phyloP scores from a whole-genome alignment of 208 protist genomes.

The Entamoeba invadens region DNA sequence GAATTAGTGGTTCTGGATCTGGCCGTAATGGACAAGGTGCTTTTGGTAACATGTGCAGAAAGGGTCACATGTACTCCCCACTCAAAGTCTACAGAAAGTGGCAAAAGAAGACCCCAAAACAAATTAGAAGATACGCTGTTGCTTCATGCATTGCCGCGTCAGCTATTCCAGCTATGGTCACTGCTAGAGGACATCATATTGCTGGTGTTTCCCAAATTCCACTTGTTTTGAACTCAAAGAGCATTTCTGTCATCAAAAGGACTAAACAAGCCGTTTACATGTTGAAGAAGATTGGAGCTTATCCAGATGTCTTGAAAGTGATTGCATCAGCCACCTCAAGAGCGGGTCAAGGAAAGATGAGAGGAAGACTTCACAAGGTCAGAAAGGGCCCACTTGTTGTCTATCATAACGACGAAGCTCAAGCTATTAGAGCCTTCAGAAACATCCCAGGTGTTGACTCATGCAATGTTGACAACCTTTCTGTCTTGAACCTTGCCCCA shows the following conservation, averaged over 20 bases:
- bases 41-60: constrained; percentile 97
- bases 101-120: constrained; percentile 83
- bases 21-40: constrained; percentile 86
- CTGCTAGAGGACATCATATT: constrained; percentile 87
- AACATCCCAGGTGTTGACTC: constrained; percentile 86
- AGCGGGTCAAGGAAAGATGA: constrained; percentile 78
- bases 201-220: constrained; percentile 82
- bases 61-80: constrained; percentile 92
- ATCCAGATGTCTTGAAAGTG: constrained; percentile 73
- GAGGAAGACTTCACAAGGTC: constrained; percentile 75
- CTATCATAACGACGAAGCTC: constrained; percentile 61
- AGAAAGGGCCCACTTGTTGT: constrained; percentile 83
- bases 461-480: constrained; percentile 67
- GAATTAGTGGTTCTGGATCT: constrained; percentile 86
- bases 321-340: constrained; percentile 65
- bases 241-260: constrained; percentile 66
- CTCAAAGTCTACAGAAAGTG: constrained; percentile 82
- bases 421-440: constrained; percentile 58
- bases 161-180: constrained; percentile 73
- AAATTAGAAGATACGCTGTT: constrained; percentile 82
- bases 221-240: constrained; percentile 61
- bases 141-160: constrained; percentile 89
- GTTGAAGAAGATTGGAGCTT: constrained; percentile 69
- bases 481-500: constrained; percentile 91
- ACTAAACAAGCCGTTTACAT: constrained; percentile 76